Base-by-base conservation (phyloP, 202 grass and related monocot species). In the Schoenoplectus triqueter region DNA sequence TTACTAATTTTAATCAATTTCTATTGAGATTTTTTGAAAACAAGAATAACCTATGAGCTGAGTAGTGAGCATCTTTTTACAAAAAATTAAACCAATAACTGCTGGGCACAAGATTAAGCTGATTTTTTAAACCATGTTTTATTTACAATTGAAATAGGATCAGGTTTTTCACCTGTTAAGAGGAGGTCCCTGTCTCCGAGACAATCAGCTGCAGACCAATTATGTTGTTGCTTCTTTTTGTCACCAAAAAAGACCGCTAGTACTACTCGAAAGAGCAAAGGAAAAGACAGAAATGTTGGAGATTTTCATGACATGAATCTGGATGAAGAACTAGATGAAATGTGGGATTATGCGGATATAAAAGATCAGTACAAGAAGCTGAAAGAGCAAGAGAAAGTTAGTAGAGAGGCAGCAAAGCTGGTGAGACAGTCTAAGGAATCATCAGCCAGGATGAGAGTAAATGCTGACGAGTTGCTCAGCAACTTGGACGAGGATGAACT, bases 401-500 rank as follows among this genome's bases (percentile, higher is more conserved):
- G 69, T 85, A 90, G 66, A 85, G 95, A 98, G 90, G 87, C 93
- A 0, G 91, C 88, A 71, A 91, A 94, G 88, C 92, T 98, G 84
- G 93, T 92, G 57, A 86, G 31, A 1, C 87, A 64, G 88, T 88
- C 90, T 80, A 92, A 91, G 82, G 90, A 95, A 51, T 88, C 91
- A 1, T 98, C 95, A 4, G 88, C 87, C 19, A 90, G 90, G 78
- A 98, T 98, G 95, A 81, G 78, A 0, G 85, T 49, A n/a, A 90
- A 87, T 78, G 88, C 88, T 83, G 92, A 93, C 20, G 92, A 93
- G 39, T 49, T 92, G 79, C 80, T 98, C 84, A 93, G 87, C 42
- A 91, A 93, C 44, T 20, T 51, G 0, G 92, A 97, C 10, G 90
- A 92, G 1, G 91, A 91, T 0, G 92, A 88, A 6, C 79, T 94